Percentiles rank a stretch among this genome's conserved stretches.
Conservation (phyloP, 2,329 filamentous ascomycete species). For the Fusarium musae region DNA sequence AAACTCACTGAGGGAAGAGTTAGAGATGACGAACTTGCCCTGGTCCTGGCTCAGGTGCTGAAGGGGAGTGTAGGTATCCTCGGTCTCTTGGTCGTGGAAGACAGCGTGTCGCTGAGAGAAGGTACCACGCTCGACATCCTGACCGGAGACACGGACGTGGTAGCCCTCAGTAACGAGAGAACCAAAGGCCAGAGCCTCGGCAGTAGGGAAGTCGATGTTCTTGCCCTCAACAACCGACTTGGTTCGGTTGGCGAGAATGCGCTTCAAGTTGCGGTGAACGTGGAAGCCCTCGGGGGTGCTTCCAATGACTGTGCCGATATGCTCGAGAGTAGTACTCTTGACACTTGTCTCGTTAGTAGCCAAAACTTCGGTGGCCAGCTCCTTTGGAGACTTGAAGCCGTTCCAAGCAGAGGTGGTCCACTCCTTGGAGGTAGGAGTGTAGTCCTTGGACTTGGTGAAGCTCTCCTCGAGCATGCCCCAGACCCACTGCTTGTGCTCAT, state of each 20-base stretch:
- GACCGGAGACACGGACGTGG: conserved; percentile 96
- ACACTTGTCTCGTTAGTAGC: conserved; percentile 91
- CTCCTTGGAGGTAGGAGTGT: conserved; percentile 94
- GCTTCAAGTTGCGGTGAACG: conserved; percentile 95
- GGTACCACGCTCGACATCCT: conserved; percentile 99
- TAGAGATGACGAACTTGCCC: conserved; percentile 94
- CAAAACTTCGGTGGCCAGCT: conserved; percentile 92
- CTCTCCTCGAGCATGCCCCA: conserved; percentile 99
- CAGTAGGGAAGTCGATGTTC: conserved; percentile 97
- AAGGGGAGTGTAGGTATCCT: conserved; percentile 91
- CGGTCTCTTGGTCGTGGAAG: conserved; percentile 95
- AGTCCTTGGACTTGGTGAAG: conserved; percentile 97
- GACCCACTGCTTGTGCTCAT: conserved; percentile 99
- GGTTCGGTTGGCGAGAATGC: conserved; percentile 87
- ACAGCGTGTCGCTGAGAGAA: conserved; percentile 98
- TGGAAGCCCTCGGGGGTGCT: conserved; percentile 85
- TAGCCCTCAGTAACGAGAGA: conserved; percentile 91
- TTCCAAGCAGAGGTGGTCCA: conserved; percentile 99
- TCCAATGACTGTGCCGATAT: conserved; percentile 85
- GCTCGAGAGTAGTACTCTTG: conserved; percentile 75
- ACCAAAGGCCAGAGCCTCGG: conserved; percentile 94
- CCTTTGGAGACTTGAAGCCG: conserved; percentile 98
- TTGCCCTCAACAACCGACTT: conserved; percentile 93
- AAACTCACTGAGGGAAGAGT: conserved; percentile 83
- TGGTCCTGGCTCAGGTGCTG: conserved; percentile 91